Evolutionary conservation across 257 asterid species (phyloP).

Genomic region (Scutellaria barbata): DNA sequence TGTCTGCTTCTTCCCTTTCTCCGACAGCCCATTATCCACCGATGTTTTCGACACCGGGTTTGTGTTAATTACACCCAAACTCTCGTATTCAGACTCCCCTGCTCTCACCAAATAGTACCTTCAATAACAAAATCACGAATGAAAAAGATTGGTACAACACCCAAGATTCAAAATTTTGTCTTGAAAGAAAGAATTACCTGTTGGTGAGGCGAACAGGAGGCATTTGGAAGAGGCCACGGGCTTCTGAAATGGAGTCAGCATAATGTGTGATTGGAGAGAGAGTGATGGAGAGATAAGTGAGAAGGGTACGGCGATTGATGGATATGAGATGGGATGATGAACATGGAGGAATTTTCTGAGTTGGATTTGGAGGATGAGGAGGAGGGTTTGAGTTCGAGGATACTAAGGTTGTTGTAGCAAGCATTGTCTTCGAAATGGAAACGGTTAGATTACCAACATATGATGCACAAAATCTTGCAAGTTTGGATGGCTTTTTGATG

Average conservation of each 20-base stretch:
- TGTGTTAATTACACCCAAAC: constrained; percentile 83
- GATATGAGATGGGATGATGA: constrained; percentile 29
- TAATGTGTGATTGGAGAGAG: constrained; percentile 50
- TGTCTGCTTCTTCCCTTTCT: constrained; percentile 79
- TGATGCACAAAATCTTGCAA: neutral
- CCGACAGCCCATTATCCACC: constrained; percentile 78
- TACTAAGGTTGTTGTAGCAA: constrained; percentile 36
- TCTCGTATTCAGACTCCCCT: constrained; percentile 92
- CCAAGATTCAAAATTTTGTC: neutral
- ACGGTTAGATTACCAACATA: too few species aligned
- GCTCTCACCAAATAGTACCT: constrained; percentile 95
- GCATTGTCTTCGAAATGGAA: constrained; percentile 40
- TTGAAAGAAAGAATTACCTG: constrained; percentile 44
- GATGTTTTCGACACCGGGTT: constrained; percentile 96
- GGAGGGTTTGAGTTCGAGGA: constrained; percentile 41
- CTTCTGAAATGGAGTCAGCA: constrained; percentile 54
- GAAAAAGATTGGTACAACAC: neutral
- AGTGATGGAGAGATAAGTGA: constrained; percentile 55
- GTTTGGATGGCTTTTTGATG: neutral
- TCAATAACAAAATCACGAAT: constrained; percentile 27
- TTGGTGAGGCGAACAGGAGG: constrained; percentile 86
- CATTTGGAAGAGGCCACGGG: constrained; percentile 98
- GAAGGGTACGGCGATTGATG: constrained; percentile 62
- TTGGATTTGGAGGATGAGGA: constrained; percentile 16
- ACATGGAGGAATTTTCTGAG: constrained; percentile 34